Conservation (phyloP, 352 stramenopile species). For the Pseudoperonospora humuli region DNA sequence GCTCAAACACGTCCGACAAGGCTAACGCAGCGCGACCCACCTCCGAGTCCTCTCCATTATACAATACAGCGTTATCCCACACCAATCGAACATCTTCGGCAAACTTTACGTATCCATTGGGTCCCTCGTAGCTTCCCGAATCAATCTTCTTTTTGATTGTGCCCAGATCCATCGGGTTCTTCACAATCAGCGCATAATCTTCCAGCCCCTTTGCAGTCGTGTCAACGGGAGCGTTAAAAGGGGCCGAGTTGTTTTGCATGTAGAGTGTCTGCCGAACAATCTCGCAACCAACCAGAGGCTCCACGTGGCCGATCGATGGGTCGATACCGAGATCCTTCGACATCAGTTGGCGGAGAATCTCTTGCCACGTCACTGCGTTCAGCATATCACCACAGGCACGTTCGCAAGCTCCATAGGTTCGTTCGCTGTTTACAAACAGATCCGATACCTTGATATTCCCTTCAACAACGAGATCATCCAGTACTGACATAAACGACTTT, state of each 20-base stretch:
- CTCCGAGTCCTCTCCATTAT: slow-evolving; percentile 76
- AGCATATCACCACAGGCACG: slow-evolving; percentile 60
- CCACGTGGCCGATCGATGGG: slow-evolving; percentile 57
- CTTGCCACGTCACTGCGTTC: slow-evolving; percentile 77
- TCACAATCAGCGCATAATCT: slow-evolving; percentile 83
- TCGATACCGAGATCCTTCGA: slow-evolving; percentile 73
- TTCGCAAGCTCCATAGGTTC: slow-evolving; percentile 71
- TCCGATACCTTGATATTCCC: slow-evolving; percentile 75
- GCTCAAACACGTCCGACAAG: slow-evolving; percentile 75
- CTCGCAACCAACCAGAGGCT: slow-evolving; percentile 70
- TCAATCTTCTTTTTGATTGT: slow-evolving; percentile 80
- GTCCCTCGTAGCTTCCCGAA: slow-evolving; percentile 61
- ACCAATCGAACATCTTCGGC: slow-evolving; percentile 72
- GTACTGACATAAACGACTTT: slow-evolving; percentile 68
- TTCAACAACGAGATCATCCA: slow-evolving; percentile 74
- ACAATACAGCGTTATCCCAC: slow-evolving; percentile 75
- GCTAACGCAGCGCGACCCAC: slow-evolving; percentile 55
- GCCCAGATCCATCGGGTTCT: slow-evolving; percentile 86
- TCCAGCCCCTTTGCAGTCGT: slow-evolving; percentile 65
- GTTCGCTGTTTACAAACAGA: slow-evolving; percentile 60
- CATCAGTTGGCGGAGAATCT: slow-evolving; percentile 78
- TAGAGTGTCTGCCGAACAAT: slow-evolving; percentile 77
- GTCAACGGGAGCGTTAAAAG: slow-evolving; percentile 83
- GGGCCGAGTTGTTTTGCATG: slow-evolving; percentile 68
- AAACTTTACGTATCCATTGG: slow-evolving; percentile 51